phyloP scores from a whole-genome alignment of 2,329 filamentous ascomycete genomes.

The Periconia macrospinosa region DNA sequence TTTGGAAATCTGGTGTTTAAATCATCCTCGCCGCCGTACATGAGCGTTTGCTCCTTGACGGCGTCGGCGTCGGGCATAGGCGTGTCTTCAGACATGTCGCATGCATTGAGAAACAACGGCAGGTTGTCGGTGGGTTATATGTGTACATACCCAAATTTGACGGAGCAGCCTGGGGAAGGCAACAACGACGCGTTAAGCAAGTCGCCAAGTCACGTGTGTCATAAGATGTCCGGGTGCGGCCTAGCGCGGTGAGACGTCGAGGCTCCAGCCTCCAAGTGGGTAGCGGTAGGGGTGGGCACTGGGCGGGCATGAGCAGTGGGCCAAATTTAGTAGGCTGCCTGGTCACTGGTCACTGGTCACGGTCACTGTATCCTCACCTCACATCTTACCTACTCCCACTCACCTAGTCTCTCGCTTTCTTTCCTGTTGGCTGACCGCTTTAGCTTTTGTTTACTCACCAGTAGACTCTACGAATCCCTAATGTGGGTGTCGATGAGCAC shows the following conservation, averaged over 20 bases:
- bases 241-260: not conserved
- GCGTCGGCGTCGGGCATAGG: constrained; percentile 48
- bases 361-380: too few species aligned
- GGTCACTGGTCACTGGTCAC: too few species aligned
- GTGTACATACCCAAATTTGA: not conserved
- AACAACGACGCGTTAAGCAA: constrained; percentile 1
- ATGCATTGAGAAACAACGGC: constrained; percentile 10
- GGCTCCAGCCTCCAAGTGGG: too few species aligned
- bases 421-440: not conserved
- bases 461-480: not conserved
- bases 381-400: not conserved
- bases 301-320: too few species aligned
- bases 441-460: not conserved
- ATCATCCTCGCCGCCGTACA: constrained; percentile 51
- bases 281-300: too few species aligned
- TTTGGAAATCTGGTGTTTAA: constrained; percentile 67
- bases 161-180: constrained; percentile 4
- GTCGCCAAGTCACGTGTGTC: not conserved
- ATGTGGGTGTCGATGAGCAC: constrained; percentile 6
- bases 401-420: not conserved
- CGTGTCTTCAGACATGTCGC: constrained; percentile 32
- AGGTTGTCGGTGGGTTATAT: not conserved
- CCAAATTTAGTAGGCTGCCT: too few species aligned
- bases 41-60: constrained; percentile 50
- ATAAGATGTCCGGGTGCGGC: not conserved